Evolutionary conservation across 345 rosid genomes (phyloP), one percentile per base, ranked within the genome.

Genomic region (Pelargonium nanum): DNA sequence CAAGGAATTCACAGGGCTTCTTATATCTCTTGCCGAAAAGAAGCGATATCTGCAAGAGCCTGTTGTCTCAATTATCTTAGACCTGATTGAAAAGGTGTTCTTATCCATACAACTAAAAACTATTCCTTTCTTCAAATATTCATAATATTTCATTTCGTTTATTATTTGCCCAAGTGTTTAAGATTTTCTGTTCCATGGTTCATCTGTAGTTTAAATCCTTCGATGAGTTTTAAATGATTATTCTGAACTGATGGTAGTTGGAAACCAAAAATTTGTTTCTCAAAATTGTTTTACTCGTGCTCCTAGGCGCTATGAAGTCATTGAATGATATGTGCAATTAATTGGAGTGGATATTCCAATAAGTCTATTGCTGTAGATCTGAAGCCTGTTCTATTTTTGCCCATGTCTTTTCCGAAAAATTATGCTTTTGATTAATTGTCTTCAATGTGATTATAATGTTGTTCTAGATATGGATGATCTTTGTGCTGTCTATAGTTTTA

Each of bases 1-100:
- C 61, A 87, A 78, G 72, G 92, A 88, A 59, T 86, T 86, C 69
- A 82, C 76, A 52, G 56, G 76, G 62, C 73, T 63, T 70, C 75
- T 93, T 59, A 71, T 88, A 59, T 74, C 86, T 24, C 89, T 93
- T 61, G 86, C 95, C 22, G 73, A 79, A 19, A 87, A 87, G 74
- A 90, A 86, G 69, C 74, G 86, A 53, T 93, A 93, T 77, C 74
- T 93, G 84, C 96, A 84, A 70, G 99, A 93, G 79, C 89, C 99
- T 65, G 86, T 85, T 62, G 87, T 85, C 63, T 74, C 75, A 24
- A 51, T 90, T 79, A 77, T 87, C 72, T 68, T 93, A 61, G 85
- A 86, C 54, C 64, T 89, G 75, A 79, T 84, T 24, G 92, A 84
- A 53, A 84, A 84, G 90, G 99, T 93, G 15, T 40, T 40, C 48